A percentile compares a stretch with the other conserved stretches of the same genome.
These are phyloP conservation scores for Cyclotella choctawhatcheeana DNA, from an alignment of 108 stramenopile genomes.

Conservation along the genomic window DNA sequence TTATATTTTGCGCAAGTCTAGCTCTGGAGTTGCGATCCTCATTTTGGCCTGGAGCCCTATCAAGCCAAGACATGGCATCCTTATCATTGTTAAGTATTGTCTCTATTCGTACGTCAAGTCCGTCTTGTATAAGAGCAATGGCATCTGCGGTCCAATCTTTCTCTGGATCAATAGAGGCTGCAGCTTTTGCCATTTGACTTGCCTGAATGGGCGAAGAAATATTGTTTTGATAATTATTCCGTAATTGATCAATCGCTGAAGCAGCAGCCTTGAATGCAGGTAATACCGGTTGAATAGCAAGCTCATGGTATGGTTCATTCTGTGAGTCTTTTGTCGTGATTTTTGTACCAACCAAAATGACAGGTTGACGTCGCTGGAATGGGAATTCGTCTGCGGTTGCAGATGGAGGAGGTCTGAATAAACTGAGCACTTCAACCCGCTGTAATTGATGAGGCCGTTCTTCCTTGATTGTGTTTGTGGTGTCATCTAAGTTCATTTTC, in stretches of 20 bases:
- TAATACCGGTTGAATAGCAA: slow-evolving; percentile 25
- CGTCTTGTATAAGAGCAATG: slow-evolving; percentile 21
- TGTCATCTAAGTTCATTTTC: not conserved
- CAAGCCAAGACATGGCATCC: slow-evolving; percentile 40
- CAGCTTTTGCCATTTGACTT: slow-evolving; percentile 43
- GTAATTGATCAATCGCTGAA: slow-evolving; percentile 43
- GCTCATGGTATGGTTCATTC: slow-evolving; percentile 19
- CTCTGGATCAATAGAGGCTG: slow-evolving; percentile 26
- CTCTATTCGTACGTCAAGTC: slow-evolving; percentile 38
- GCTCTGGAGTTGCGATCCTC: slow-evolving; percentile 18
- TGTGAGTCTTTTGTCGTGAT: slow-evolving; percentile 6
- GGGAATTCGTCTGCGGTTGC: not conserved
- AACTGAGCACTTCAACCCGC: slow-evolving; percentile 22
- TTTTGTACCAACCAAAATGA: slow-evolving; percentile 47
- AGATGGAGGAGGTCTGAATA: slow-evolving; percentile 9
- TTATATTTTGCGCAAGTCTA: slow-evolving; percentile 25
- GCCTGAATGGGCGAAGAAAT: slow-evolving; percentile 24
- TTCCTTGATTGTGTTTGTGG: not conserved
- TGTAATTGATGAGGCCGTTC: slow-evolving; percentile 19
- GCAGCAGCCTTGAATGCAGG: slow-evolving; percentile 55
- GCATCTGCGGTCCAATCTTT: slow-evolving; percentile 41
- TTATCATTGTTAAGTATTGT: slow-evolving; percentile 27
- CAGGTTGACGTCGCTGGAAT: slow-evolving; percentile 48
- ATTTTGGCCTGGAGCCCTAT: not conserved
- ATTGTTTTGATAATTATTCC: slow-evolving; percentile 25